These are phyloP conservation scores for Ochetophila trinervis DNA, from an alignment of 306 rosid species.

Conservation along the genomic window DNA sequence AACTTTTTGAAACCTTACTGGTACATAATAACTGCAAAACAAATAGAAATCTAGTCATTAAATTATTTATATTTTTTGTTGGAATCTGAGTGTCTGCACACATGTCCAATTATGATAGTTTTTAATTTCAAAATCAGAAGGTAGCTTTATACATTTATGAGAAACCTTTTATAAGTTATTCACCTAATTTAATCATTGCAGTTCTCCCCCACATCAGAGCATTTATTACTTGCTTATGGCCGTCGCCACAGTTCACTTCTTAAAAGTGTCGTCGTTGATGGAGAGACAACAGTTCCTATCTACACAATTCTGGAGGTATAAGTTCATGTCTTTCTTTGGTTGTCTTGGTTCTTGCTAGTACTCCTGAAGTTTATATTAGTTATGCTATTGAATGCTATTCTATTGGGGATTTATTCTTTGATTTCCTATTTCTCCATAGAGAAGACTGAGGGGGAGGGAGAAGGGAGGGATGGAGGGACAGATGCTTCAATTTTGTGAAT, in stretches of 20 bases:
- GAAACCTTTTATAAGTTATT: conserved; percentile 11
- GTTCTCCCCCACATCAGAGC: conserved; percentile 70
- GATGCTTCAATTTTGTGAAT: too few relatives aligned
- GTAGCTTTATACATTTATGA: neutral
- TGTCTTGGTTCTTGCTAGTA: neutral
- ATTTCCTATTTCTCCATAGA: too few relatives aligned
- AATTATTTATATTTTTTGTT: too few relatives aligned
- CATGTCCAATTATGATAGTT: too few relatives aligned
- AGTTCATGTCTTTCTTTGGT: neutral
- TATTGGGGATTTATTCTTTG: too few relatives aligned
- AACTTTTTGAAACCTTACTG: neutral
- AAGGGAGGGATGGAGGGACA: too few relatives aligned
- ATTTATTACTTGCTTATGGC: conserved; percentile 60
- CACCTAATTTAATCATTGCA: conserved; percentile 19
- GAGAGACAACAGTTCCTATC: conserved; percentile 89
- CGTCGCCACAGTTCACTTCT: conserved; percentile 62
- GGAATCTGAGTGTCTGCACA: too few relatives aligned
- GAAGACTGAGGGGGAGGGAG: too few relatives aligned
- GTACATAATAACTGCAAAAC: neutral
- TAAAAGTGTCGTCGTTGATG: conserved; percentile 87
- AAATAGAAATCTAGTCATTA: neutral
- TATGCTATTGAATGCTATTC: too few relatives aligned
- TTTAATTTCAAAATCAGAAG: too few relatives aligned
- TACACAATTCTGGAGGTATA: conserved; percentile 95
- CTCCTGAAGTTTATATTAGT: neutral